These are phyloP conservation scores for Parietichytrium sp. DNA, from an alignment of 108 stramenopile species.

Conservation along the genomic window DNA sequence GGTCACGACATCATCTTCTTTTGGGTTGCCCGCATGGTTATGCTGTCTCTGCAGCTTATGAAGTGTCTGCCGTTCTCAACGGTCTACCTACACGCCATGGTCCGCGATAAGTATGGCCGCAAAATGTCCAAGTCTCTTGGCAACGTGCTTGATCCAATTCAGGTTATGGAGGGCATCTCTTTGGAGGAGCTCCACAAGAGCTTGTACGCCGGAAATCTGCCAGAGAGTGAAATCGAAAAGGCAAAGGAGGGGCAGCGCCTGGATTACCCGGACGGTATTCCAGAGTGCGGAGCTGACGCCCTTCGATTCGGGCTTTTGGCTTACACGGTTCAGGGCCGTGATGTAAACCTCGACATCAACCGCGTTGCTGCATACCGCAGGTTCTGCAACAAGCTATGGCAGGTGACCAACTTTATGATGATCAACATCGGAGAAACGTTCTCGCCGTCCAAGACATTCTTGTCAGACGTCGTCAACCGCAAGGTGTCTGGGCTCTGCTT, in stretches of 20 bases:
- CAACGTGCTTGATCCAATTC: conserved; percentile 97
- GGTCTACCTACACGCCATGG: conserved; percentile 99
- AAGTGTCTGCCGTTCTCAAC: conserved; percentile 90
- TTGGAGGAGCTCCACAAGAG: conserved; percentile 77
- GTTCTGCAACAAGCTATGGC: conserved; percentile 99
- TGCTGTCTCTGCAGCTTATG: conserved; percentile 98
- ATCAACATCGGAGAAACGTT: conserved; percentile 47
- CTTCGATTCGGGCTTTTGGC: conserved; percentile 94
- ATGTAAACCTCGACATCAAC: conserved; percentile 97
- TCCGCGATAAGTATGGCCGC: conserved; percentile 96
- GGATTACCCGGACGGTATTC: conserved; percentile 96
- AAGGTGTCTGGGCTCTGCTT: conserved; percentile 56
- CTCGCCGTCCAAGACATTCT: background rate
- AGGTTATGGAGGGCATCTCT: conserved; percentile 90
- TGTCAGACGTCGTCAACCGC: background rate
- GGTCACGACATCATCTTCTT: conserved; percentile 99
- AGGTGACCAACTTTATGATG: conserved; percentile 87
- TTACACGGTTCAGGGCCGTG: conserved; percentile 94
- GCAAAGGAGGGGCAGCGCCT: conserved; percentile 86
- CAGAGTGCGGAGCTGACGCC: conserved; percentile 96
- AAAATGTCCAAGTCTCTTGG: conserved; percentile 99
- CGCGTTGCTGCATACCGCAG: conserved; percentile 93
- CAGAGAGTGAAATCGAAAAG: conserved; percentile 84
- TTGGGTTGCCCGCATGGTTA: conserved; percentile 99
- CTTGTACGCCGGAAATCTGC: conserved; percentile 88